Conservation (phyloP, 2,329 filamentous ascomycete genomes). For the Neocatenulostroma microsporum region DNA sequence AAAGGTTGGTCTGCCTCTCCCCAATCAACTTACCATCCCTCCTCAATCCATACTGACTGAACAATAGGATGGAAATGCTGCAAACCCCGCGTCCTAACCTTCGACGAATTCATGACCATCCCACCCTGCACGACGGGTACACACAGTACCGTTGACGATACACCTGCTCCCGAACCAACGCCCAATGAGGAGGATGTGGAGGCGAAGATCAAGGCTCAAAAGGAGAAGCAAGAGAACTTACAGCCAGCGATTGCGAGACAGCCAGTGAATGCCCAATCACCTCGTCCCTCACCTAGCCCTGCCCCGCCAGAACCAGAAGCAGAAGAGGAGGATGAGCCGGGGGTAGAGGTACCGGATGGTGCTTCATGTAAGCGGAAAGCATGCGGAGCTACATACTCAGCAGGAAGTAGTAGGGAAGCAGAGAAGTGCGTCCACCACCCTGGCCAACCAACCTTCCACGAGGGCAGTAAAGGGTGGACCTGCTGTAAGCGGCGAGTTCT, state of each 20-base stretch:
- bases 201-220: conserved; percentile 25
- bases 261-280: conserved; percentile 19
- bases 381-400: conserved; percentile 61
- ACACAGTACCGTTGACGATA: conserved; percentile 80
- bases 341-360: conserved; percentile 62
- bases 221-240: conserved; percentile 18
- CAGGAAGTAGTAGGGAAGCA: conserved; percentile 51
- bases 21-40: conserved; percentile 2
- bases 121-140: conserved; percentile 86
- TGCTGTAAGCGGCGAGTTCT: conserved; percentile 94
- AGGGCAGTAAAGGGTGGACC: conserved; percentile 94
- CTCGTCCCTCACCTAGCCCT: conserved; percentile 39
- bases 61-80: conserved; percentile 67
- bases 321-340: conserved; percentile 81
- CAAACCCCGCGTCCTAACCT: conserved; percentile 91
- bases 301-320: conserved; percentile 51
- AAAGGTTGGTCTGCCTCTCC: conserved; percentile 60
- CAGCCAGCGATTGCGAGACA: conserved; percentile 22
- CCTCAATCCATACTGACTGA: conserved; percentile 5
- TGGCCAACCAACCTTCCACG: conserved; percentile 87
- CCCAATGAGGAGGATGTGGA: conserved; percentile 23
- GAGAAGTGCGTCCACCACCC: conserved; percentile 86
- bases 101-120: conserved; percentile 95
- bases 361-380: conserved; percentile 69
- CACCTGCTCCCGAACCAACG: conserved; percentile 34